phyloP scores from a whole-genome alignment of 768 basidiomycete species.

The Filobasidium wieringae region DNA sequence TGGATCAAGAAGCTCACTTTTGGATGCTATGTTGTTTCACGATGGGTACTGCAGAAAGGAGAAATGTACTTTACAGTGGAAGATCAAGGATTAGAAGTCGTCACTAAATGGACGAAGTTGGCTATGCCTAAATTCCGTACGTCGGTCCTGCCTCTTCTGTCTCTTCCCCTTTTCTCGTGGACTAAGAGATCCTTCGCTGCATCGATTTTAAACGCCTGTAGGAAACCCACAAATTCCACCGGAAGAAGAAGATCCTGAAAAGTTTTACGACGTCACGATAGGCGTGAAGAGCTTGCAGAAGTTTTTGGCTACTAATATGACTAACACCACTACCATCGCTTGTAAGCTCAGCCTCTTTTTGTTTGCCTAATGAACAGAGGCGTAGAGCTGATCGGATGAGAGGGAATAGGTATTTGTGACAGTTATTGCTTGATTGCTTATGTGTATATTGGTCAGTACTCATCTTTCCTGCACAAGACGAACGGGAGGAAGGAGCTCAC shows the following conservation, averaged over 20 bases:
- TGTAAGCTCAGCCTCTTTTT: not conserved
- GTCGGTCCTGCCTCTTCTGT: not conserved
- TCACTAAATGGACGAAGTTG: constrained; percentile 30
- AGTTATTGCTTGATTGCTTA: constrained; percentile 37
- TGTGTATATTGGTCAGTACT: constrained; percentile 35
- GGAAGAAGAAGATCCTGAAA: not conserved
- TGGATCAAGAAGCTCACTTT: too few species aligned
- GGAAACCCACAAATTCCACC: too few species aligned
- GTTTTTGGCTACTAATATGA: constrained; percentile 27
- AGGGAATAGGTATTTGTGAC: constrained; percentile 30
- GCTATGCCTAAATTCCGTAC: constrained; percentile 26
- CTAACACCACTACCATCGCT: constrained; percentile 13
- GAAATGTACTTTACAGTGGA: constrained; percentile 24
- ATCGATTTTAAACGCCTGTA: not conserved
- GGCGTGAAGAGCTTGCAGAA: constrained; percentile 31
- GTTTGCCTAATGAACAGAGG: too few species aligned
- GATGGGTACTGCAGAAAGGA: constrained; percentile 25
- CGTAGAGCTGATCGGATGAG: not conserved
- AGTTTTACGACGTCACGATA: constrained; percentile 23
- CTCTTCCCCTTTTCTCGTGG: not conserved
- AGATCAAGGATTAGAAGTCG: constrained; percentile 21
- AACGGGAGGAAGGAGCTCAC: not conserved
- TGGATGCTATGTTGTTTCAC: not conserved
- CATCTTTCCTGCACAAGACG: not conserved
- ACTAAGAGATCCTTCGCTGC: not conserved